These are phyloP conservation scores for Calonectria leucothoes DNA, from an alignment of 2,329 filamentous ascomycete species.

Conservation along the genomic window DNA sequence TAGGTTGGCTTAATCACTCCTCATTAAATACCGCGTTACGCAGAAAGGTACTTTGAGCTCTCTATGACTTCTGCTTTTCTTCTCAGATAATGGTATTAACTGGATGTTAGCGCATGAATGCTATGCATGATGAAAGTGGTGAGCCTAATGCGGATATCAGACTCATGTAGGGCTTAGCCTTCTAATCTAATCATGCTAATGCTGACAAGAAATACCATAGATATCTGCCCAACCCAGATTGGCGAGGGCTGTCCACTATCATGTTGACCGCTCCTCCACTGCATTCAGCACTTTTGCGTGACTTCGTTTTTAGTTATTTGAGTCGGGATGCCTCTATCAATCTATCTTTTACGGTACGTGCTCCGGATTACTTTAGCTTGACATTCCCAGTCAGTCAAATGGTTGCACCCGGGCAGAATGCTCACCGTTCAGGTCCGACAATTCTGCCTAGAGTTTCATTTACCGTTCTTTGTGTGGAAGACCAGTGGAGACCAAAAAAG, in stretches of 20 bases:
- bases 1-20: neutral
- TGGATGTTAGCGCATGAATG: neutral
- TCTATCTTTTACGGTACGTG: neutral
- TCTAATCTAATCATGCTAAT: neutral
- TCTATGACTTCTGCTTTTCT: neutral
- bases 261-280: neutral
- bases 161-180: neutral
- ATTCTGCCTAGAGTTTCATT: neutral
- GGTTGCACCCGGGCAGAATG: no score
- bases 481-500: neutral
- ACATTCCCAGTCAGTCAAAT: neutral
- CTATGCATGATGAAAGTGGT: no score
- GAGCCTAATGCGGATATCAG: neutral
- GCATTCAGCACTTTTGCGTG: neutral
- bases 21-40: neutral
- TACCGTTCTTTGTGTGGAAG: neutral
- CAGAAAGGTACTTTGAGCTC: neutral
- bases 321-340: neutral
- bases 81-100: neutral
- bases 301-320: neutral
- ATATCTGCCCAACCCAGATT: neutral
- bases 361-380: neutral
- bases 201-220: neutral
- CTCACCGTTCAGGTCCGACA: neutral
- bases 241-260: neutral